A percentile compares a stretch with the other conserved stretches of the same genome.
phyloP scores from a whole-genome alignment of 164 flowering plant species.

The Vitis rotundifolia region DNA sequence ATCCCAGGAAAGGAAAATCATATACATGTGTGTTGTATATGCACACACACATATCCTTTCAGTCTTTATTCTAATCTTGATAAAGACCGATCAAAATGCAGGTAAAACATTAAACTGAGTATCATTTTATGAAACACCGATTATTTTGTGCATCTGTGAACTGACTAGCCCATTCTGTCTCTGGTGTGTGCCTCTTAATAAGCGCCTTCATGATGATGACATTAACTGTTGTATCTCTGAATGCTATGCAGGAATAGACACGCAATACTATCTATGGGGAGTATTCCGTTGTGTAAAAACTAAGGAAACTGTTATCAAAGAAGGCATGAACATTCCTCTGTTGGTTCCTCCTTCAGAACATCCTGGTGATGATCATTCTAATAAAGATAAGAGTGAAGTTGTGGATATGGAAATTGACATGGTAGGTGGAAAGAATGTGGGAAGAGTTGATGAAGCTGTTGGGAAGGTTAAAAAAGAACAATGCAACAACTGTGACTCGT shows the following conservation, averaged over 20 bases:
- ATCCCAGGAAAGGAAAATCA: too few species aligned
- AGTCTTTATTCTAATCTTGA: too few species aligned
- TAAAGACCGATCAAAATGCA: too few species aligned
- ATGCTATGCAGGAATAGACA: neutral
- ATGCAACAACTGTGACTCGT: neutral
- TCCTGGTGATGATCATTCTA: neutral
- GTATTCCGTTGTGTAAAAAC: constrained; percentile 22
- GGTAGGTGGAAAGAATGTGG: constrained; percentile 29
- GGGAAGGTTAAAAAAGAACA: neutral
- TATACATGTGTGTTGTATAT: too few species aligned
- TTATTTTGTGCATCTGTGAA: too few species aligned
- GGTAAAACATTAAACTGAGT: too few species aligned
- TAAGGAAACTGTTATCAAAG: neutral
- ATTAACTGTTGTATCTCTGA: neutral
- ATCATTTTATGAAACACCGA: too few species aligned
- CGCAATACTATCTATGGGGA: constrained; percentile 26
- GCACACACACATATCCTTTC: too few species aligned
- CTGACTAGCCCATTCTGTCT: too few species aligned
- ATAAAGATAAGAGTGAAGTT: neutral
- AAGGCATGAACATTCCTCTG: neutral
- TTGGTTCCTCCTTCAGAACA: neutral
- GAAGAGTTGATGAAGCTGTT: constrained; percentile 19
- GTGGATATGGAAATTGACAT: constrained; percentile 39
- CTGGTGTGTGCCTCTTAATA: neutral
- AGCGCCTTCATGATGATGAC: neutral